Percentiles rank a stretch among this genome's conserved stretches.
These are phyloP conservation scores for Ceratocystis diversiconidia DNA, from an alignment of 2,329 filamentous ascomycete species.

Conservation along the genomic window DNA sequence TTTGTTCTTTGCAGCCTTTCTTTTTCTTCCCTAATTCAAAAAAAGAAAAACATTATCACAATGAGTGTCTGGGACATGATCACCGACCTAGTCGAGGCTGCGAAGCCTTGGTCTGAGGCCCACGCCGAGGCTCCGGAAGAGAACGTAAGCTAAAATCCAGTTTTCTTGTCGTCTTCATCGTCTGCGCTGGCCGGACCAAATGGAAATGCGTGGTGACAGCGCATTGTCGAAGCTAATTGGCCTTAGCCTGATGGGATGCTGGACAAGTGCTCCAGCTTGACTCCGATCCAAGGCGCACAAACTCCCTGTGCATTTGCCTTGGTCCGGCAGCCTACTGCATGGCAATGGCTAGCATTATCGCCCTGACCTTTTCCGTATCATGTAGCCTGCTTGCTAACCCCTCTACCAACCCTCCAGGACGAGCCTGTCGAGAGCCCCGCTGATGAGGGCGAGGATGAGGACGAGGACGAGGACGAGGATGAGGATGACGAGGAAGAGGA, in stretches of 20 bases:
- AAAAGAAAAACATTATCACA: conserved; percentile 24
- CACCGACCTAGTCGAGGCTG: conserved; percentile 49
- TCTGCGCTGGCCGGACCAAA: neutral
- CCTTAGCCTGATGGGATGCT: no score
- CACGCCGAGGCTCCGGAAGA: conserved; percentile 55
- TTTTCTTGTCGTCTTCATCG: no score
- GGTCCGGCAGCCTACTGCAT: neutral
- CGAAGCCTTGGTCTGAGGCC: conserved; percentile 48
- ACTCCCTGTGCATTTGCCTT: no score
- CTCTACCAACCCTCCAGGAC: conserved; percentile 22
- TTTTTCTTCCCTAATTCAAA: conserved; percentile 10
- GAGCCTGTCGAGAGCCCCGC: conserved; percentile 22
- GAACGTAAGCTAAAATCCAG: conserved; percentile 29
- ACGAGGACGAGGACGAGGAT: conserved; percentile 43
- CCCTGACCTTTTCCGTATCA: no score
- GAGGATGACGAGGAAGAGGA: conserved; percentile 60
- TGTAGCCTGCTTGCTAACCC: conserved; percentile 22
- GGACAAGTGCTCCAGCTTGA: neutral
- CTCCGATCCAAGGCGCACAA: no score
- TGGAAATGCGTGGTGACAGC: neutral
- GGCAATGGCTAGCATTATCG: no score
- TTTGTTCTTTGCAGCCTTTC: neutral
- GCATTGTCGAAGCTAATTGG: neutral
- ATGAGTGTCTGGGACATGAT: conserved; percentile 57
- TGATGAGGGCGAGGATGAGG: conserved; percentile 37